phyloP scores from a whole-genome alignment of 2,329 filamentous ascomycete genomes.

The Microdochium nivale region DNA sequence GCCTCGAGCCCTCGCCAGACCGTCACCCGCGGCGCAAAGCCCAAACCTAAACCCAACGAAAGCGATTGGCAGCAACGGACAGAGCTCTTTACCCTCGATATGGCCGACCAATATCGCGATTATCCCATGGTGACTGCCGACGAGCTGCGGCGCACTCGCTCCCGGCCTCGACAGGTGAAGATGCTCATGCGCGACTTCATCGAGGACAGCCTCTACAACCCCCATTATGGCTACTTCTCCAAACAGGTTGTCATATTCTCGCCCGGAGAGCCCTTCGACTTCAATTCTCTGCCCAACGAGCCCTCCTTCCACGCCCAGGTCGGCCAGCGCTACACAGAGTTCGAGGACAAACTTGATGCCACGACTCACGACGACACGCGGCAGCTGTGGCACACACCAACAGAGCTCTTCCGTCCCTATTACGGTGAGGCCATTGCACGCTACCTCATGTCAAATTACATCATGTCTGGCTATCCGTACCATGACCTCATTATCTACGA shows the following conservation, averaged over 20 bases:
- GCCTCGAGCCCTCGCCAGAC: slow-evolving; percentile 10
- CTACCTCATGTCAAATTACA: slow-evolving; percentile 93
- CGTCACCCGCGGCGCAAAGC: slow-evolving; percentile 14
- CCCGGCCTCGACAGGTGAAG: slow-evolving; percentile 81
- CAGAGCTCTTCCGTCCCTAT: slow-evolving; percentile 90
- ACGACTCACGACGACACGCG: slow-evolving; percentile 63
- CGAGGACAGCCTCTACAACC: slow-evolving; percentile 93
- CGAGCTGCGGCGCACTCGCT: slow-evolving; percentile 60
- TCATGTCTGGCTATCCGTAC: slow-evolving; percentile 87
- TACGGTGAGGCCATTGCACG: slow-evolving; percentile 97
- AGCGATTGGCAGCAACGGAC: slow-evolving; percentile 82
- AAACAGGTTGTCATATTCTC: slow-evolving; percentile 96
- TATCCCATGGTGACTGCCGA: slow-evolving; percentile 83
- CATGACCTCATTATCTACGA: slow-evolving; percentile 97
- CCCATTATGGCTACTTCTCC: slow-evolving; percentile 90
- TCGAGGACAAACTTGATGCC: slow-evolving; percentile 80
- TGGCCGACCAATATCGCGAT: slow-evolving; percentile 68
- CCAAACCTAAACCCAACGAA: slow-evolving; percentile 35
- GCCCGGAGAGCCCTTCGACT: slow-evolving; percentile 85
- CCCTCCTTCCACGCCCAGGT: slow-evolving; percentile 73
- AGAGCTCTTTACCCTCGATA: slow-evolving; percentile 66
- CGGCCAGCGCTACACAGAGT: slow-evolving; percentile 73
- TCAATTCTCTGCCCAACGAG: slow-evolving; percentile 73
- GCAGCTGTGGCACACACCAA: slow-evolving; percentile 97
- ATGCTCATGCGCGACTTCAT: slow-evolving; percentile 98